Base-by-base conservation (phyloP, 352 stramenopile genomes). In the Blastocystis sp. region DNA sequence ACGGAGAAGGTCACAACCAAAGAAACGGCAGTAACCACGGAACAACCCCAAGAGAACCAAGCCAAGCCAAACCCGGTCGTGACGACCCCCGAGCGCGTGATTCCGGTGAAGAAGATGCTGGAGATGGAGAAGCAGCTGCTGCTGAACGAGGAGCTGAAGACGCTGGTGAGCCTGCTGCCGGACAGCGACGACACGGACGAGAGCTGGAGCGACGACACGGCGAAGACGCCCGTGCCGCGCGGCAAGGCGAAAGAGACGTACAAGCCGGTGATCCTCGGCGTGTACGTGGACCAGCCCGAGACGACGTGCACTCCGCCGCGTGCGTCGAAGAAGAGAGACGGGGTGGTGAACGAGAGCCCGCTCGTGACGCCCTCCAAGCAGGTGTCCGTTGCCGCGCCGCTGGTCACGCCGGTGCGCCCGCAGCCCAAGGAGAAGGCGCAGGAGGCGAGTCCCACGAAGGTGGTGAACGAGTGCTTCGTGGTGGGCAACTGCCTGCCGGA, bases 371-470 rank as follows among this genome's bases (percentile, higher is more conserved):
- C 64, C 10, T 74, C 64, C 21, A 74, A 74, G 24, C 34, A n/a
- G 11, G 17, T 74, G n/a, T 54, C 64, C 6, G 43, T 42, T n/a
- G 64, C 64, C 34, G 42, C 14, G 14, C 4, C 42, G 14, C 34
- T 48, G 6, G 64, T 48, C 24, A 74, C 64, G 17, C 64, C 64
- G n/a, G 40, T 24, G 17, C 34, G 64, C 11, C 24, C 64, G 10
- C 28, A 17, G 9, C 34, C 7, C 14, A n/a, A n/a, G 14, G 34
- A 24, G 11, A 74, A 74, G 64, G 43, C 34, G n/a, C 17, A 45
- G 40, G 45, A 40, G n/a, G 24, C 52, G 28, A 81, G 71, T 66
- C 71, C 71, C 4, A 81, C 71, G 1, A 81, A 81, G 52, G 71
- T 81, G 21, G 59, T 68, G 24, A 54, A 81, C 14, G 71, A 81